phyloP scores from a whole-genome alignment of 306 rosid species.

The Quillaja saponaria region DNA sequence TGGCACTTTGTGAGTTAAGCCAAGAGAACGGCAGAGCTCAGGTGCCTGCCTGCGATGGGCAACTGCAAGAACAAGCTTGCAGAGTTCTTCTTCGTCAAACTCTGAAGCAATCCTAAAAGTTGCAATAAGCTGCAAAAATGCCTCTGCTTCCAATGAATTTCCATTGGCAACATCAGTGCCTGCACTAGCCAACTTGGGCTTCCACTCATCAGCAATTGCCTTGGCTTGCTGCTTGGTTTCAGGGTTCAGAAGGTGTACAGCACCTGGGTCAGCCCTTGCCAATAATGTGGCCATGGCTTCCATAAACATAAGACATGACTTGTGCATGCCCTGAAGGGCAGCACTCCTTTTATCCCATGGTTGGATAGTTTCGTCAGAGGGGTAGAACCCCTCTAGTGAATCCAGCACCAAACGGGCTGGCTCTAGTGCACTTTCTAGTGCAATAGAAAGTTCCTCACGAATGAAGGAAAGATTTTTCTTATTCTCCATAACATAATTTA shows the following conservation, averaged over 20 bases:
- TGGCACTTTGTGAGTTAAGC: constrained; percentile 82
- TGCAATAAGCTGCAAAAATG: constrained; percentile 79
- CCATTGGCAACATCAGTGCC: constrained; percentile 85
- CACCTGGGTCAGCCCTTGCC: constrained; percentile 75
- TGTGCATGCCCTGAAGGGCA: constrained; percentile 75
- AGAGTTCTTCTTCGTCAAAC: constrained; percentile 88
- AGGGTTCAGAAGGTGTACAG: constrained; percentile 71
- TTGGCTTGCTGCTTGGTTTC: constrained; percentile 89
- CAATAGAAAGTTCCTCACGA: constrained; percentile 66
- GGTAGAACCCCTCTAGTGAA: constrained; percentile 82
- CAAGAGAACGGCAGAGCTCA: constrained; percentile 91
- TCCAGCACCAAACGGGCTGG: constrained; percentile 75
- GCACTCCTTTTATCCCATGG: constrained; percentile 54
- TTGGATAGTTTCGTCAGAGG: constrained; percentile 57
- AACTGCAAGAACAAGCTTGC: constrained; percentile 83
- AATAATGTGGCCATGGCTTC: constrained; percentile 68
- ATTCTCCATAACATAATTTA: constrained; percentile 59
- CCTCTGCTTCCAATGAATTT: constrained; percentile 84
- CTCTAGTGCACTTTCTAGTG: constrained; percentile 64
- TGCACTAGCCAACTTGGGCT: constrained; percentile 67
- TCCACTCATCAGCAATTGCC: constrained; percentile 90
- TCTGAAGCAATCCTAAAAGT: constrained; percentile 80
- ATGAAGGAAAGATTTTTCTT: constrained; percentile 42
- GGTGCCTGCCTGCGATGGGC: constrained; percentile 77
- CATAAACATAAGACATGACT: constrained; percentile 59